Evolutionary conservation across 495 filamentous ascomycete genomes (phyloP).

Genomic region (Barbatosphaeria neglecta): DNA sequence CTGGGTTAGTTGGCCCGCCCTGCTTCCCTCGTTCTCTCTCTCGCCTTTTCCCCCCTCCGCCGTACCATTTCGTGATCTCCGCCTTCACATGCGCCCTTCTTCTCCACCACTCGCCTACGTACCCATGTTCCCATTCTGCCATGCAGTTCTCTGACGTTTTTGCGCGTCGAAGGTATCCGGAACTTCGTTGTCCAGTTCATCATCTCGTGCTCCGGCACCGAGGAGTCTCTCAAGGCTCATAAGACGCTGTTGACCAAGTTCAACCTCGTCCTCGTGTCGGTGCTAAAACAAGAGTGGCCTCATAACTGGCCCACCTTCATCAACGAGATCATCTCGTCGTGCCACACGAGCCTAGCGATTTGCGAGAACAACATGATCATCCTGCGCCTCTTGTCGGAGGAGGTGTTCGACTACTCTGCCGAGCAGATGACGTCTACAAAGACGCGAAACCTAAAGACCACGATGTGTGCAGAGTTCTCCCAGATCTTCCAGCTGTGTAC

Average conservation of each 20-base stretch:
- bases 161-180: slow-evolving; percentile 72
- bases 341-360: slow-evolving; percentile 84
- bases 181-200: slow-evolving; percentile 98
- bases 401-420: slow-evolving; percentile 97
- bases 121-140: no score
- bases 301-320: slow-evolving; percentile 99
- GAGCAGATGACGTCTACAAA: slow-evolving; percentile 97
- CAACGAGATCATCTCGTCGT: slow-evolving; percentile 96
- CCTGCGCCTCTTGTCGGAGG: slow-evolving; percentile 86
- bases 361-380: slow-evolving; percentile 99
- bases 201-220: slow-evolving; percentile 77
- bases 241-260: slow-evolving; percentile 91
- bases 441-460: slow-evolving; percentile 89
- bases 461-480: slow-evolving; percentile 96
- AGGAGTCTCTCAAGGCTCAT: slow-evolving; percentile 71
- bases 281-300: slow-evolving; percentile 99
- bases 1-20: no score
- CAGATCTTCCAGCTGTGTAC: slow-evolving; percentile 94
- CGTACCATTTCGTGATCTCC: neutral
- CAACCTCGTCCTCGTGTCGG: slow-evolving; percentile 91
- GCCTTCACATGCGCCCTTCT: no score
- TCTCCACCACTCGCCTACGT: no score
- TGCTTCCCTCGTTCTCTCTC: no score
- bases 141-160: neutral
- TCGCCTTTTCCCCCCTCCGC: neutral